Percentiles rank a stretch among this genome's conserved stretches.
Conservation (phyloP, 495 filamentous ascomycete genomes). For the Trichoderma virens region DNA sequence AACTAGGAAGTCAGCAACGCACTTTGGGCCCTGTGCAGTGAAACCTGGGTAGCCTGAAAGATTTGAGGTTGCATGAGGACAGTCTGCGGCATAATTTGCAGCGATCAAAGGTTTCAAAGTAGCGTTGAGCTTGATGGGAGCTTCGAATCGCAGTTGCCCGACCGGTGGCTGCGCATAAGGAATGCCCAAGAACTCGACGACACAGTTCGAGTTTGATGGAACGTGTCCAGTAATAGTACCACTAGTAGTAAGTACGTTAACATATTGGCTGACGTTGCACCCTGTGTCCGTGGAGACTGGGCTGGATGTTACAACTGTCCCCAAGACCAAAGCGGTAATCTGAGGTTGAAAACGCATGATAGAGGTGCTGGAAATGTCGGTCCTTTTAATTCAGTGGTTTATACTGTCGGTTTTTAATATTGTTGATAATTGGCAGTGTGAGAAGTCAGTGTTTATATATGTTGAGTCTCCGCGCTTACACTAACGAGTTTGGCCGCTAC, state of each 20-base stretch:
- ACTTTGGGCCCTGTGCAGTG: conserved; percentile 19
- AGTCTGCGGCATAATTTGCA: conserved; percentile 15
- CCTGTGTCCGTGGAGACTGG: neutral
- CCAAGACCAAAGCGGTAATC: neutral
- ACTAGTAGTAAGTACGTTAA: neutral
- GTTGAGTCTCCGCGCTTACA: neutral
- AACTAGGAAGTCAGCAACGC: conserved; percentile 19
- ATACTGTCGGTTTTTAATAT: neutral
- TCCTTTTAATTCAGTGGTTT: neutral
- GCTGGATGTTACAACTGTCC: neutral
- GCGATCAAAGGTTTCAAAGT: conserved; percentile 13
- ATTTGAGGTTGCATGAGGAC: conserved; percentile 19
- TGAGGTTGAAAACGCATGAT: neutral
- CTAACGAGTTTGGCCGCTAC: neutral
- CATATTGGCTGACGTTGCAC: neutral
- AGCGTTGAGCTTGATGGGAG: conserved; percentile 16
- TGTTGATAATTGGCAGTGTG: neutral
- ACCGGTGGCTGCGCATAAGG: conserved; percentile 47
- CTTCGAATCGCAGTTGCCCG: conserved; percentile 38
- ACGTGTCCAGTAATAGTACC: neutral
- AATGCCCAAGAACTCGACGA: conserved; percentile 44
- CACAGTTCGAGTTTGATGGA: conserved; percentile 12
- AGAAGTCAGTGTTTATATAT: neutral
- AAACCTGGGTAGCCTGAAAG: conserved; percentile 13
- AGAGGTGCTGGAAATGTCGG: neutral